Base-by-base conservation (phyloP, 306 rosid species). In the Cicer cuneatum region DNA sequence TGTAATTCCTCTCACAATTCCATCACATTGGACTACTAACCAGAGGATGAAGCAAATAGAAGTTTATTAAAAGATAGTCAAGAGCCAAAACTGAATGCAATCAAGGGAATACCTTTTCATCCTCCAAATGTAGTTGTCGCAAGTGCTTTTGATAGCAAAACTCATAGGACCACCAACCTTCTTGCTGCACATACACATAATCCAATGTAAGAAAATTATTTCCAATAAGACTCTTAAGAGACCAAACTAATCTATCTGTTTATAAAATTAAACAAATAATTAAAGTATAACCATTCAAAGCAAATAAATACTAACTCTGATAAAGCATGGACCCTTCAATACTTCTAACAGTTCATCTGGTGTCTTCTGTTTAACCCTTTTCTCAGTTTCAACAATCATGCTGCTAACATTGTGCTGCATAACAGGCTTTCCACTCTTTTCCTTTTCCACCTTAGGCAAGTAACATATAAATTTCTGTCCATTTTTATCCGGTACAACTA, bases 161-260 rank as follows among this genome's bases (percentile, higher is more conserved):
- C 78, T 94, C 99, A 76, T 94, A 94, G 29, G 95, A 75, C 99
- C 99, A 94, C 98, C 99, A 94, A 71, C 97, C 97, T 82, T 92
- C 99, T 86, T 88, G 92, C 99, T 94, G 97, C 95, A 80, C 51
- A 70, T 66, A 56, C 71, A 71, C 41, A 82, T 59, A 59, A 71
- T 42, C 16, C 18, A 46, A 79, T 7, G 70, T 78, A 19, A 78
- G 79, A 33, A 76, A 73, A 41, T 47, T 68, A 69, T 61, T 47
- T 43, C 60, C 37, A 14, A 72, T 40, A 42, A 13, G 39, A 71
- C 57, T 56, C 8, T 2, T 2, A 2, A 40, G 24, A 52, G 18
- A 54, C 33, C 38, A 45, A 46, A 64, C 46, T 40, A 45, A 46
- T 58, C 46, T 40, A 14, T 54, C 71, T 61, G 71, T 46, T 61